A percentile compares a stretch with the other conserved stretches of the same genome.
Conservation (phyloP, 306 rosid species). For the Quercus wislizeni region DNA sequence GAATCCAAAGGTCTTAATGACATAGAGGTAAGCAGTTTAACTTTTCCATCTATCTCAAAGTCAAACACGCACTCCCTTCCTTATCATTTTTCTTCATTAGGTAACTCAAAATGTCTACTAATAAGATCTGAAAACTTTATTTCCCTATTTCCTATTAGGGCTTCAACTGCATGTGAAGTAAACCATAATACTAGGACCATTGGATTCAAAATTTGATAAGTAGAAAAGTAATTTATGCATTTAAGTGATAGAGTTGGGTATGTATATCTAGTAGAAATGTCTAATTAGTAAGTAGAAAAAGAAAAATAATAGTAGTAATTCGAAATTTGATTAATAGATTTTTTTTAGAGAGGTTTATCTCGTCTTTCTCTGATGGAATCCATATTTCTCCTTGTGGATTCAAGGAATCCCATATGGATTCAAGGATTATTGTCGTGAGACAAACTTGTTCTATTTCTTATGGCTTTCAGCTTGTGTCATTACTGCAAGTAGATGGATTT, state of each 20-base stretch:
- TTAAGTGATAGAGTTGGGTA: too few relatives aligned
- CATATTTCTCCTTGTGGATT: too few relatives aligned
- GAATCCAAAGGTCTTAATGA: not conserved
- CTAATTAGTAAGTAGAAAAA: too few relatives aligned
- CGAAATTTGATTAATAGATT: too few relatives aligned
- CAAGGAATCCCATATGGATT: too few relatives aligned
- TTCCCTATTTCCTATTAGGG: not conserved
- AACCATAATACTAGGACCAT: not conserved
- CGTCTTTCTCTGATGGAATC: too few relatives aligned
- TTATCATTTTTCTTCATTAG: not conserved
- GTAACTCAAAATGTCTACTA: not conserved
- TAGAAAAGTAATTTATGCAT: too few relatives aligned
- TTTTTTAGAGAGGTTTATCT: too few relatives aligned
- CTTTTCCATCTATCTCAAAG: not conserved
- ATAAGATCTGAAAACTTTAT: not conserved
- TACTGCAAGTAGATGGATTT: not conserved
- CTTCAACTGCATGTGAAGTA: not conserved
- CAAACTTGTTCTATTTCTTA: not conserved
- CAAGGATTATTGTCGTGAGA: not conserved
- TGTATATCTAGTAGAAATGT: too few relatives aligned
- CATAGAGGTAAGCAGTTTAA: not conserved
- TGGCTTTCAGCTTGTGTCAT: not conserved
- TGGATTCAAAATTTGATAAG: not conserved
- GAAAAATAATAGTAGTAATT: too few relatives aligned
- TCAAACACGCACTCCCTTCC: too few relatives aligned